Conservation (phyloP, 805 yeast genomes). For the Ogataea sp. region DNA sequence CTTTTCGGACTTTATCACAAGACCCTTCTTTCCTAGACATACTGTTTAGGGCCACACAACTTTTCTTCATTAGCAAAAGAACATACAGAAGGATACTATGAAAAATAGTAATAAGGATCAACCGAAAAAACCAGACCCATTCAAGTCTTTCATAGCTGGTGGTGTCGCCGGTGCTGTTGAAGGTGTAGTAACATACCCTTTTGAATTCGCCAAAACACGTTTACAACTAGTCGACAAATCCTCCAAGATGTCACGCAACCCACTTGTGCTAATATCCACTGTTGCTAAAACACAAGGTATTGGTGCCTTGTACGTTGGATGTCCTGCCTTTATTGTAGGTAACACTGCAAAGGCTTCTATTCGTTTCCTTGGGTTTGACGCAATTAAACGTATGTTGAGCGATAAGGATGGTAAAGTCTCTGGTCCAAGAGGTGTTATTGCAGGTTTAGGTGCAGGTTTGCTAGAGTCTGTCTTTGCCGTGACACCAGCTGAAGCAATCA, state of each 20-base stretch:
- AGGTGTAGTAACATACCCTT: slow-evolving; percentile 88
- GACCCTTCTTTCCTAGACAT: too few relatives aligned
- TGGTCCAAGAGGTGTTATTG: slow-evolving; percentile 86
- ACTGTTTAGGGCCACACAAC: too few relatives aligned
- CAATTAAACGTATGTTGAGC: slow-evolving; percentile 65
- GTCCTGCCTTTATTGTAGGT: slow-evolving; percentile 94
- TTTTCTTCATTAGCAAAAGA: background rate
- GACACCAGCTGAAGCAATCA: slow-evolving; percentile 95
- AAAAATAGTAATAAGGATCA: background rate
- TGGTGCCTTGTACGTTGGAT: slow-evolving; percentile 79
- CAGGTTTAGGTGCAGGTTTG: slow-evolving; percentile 97
- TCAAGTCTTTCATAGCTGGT: slow-evolving; percentile 86
- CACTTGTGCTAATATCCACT: slow-evolving; percentile 68
- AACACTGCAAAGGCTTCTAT: slow-evolving; percentile 96
- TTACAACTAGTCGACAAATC: slow-evolving; percentile 71
- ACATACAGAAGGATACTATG: background rate
- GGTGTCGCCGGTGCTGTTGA: slow-evolving; percentile 96
- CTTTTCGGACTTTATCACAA: too few relatives aligned
- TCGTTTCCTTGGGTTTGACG: slow-evolving; percentile 86
- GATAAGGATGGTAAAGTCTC: slow-evolving; percentile 84
- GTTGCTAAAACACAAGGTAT: slow-evolving; percentile 75
- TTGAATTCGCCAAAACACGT: slow-evolving; percentile 94
- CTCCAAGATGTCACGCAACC: slow-evolving; percentile 67
- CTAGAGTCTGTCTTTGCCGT: slow-evolving; percentile 89
- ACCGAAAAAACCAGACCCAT: slow-evolving; percentile 45